A percentile compares a stretch with the other conserved stretches of the same genome.
phyloP scores from a whole-genome alignment of 1,139 yeast genomes.

The Hyphopichia fennica region DNA sequence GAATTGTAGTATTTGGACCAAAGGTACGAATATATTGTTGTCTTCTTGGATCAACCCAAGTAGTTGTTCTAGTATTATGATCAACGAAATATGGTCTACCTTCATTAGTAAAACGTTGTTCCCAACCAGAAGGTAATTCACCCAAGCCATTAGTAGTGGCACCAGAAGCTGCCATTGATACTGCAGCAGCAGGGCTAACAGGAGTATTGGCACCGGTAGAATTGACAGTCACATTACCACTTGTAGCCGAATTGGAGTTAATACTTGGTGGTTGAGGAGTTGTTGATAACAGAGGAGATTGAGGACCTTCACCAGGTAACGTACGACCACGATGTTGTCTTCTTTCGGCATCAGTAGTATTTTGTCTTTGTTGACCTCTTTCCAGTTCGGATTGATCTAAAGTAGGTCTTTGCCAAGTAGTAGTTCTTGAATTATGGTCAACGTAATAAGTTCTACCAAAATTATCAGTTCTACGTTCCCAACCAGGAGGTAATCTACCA shows the following conservation, averaged over 20 bases:
- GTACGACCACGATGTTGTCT: constrained; percentile 90
- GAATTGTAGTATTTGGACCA: constrained; percentile 86
- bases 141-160: constrained; percentile 96
- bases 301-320: constrained; percentile 71
- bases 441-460: constrained; percentile 97
- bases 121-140: constrained; percentile 98
- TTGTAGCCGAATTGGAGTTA: constrained; percentile 24
- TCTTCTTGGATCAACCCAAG: constrained; percentile 99
- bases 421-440: constrained; percentile 95
- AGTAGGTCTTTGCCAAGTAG: constrained; percentile 97
- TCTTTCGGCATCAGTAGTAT: constrained; percentile 80
- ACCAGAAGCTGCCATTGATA: constrained; percentile 82
- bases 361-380: constrained; percentile 59
- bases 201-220: constrained; percentile 48
- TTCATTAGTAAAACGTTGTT: constrained; percentile 95
- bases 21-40: constrained; percentile 97
- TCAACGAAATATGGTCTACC: constrained; percentile 98
- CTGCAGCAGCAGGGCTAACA: constrained; percentile 69
- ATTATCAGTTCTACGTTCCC: constrained; percentile 98
- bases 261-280: constrained; percentile 13
- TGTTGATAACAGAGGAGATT: constrained; percentile 32
- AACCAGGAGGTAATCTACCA: constrained; percentile 96
- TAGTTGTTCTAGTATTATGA: constrained; percentile 96
- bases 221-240: constrained; percentile 47
- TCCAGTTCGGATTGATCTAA: constrained; percentile 67